Percentiles rank a stretch among this genome's conserved stretches.
Evolutionary conservation across 225 moss, liverwort and hornwort species (phyloP).

Genomic region (Pseudisothecium myosuroides): DNA sequence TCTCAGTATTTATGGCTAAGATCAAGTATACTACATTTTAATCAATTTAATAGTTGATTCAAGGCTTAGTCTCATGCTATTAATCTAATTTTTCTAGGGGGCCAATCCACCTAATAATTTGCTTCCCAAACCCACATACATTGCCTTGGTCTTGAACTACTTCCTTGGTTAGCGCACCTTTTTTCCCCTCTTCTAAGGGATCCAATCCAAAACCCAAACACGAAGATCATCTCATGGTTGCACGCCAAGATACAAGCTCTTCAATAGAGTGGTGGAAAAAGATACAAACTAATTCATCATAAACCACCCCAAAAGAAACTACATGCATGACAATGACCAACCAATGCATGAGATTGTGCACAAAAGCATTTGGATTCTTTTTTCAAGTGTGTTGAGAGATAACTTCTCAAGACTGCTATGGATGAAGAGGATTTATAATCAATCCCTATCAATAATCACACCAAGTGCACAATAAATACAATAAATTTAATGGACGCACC

Average conservation of each 20-base stretch:
- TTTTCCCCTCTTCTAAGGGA: background rate
- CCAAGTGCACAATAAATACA: background rate
- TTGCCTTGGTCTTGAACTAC: fast-evolving
- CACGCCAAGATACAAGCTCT: too few species aligned
- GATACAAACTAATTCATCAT: background rate
- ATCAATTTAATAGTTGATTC: background rate
- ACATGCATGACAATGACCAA: background rate
- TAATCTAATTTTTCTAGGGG: background rate
- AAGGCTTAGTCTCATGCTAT: too few species aligned
- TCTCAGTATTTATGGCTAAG: fast-evolving
- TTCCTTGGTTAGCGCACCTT: fast-evolving
- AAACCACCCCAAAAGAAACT: background rate
- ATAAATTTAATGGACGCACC: background rate
- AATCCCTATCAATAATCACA: background rate
- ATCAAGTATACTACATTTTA: background rate
- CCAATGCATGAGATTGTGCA: background rate
- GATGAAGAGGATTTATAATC: background rate
- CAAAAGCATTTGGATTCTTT: background rate
- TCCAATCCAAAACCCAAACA: background rate
- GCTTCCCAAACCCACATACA: fast-evolving
- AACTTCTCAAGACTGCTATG: background rate
- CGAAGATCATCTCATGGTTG: background rate
- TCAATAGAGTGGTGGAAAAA: fast-evolving
- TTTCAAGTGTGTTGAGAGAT: background rate
- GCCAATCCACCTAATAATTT: fast-evolving